Conservation (phyloP, 2,329 filamentous ascomycete genomes). For the Bertia moriformis region DNA sequence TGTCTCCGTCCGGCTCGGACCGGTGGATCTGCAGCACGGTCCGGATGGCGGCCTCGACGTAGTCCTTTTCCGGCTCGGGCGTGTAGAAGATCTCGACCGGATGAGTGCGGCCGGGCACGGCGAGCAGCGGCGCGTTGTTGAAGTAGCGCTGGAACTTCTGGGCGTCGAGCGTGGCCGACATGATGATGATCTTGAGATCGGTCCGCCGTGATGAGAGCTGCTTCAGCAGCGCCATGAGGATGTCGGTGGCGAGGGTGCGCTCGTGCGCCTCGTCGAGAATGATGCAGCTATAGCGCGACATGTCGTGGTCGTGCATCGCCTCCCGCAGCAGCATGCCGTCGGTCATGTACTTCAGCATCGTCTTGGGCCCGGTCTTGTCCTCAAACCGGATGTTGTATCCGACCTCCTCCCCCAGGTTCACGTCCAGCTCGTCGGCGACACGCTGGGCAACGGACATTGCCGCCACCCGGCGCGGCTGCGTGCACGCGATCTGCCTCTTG, state of each 20-base stretch:
- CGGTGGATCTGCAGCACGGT: constrained; percentile 96
- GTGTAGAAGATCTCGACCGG: constrained; percentile 99
- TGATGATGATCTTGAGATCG: constrained; percentile 96
- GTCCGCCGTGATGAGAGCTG: constrained; percentile 68
- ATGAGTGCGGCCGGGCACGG: constrained; percentile 86
- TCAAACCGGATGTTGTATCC: constrained; percentile 99
- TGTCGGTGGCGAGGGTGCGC: constrained; percentile 89
- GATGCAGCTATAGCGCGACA: constrained; percentile 88
- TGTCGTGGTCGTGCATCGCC: constrained; percentile 86
- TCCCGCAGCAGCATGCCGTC: constrained; percentile 96
- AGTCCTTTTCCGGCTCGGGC: constrained; percentile 86
- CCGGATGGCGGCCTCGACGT: constrained; percentile 84
- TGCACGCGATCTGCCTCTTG: constrained; percentile 88
- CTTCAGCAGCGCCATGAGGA: constrained; percentile 91
- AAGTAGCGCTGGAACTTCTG: constrained; percentile 98
- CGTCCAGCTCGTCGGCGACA: constrained; percentile 94
- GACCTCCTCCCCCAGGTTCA: constrained; percentile 80
- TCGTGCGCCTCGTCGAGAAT: constrained; percentile 98
- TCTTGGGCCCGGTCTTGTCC: constrained; percentile 77
- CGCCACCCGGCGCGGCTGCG: constrained; percentile 89
- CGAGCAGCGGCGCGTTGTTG: constrained; percentile 79
- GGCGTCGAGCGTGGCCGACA: constrained; percentile 93
- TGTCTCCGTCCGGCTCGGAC: constrained; percentile 79
- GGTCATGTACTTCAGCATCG: constrained; percentile 98
- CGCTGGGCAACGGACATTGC: constrained; percentile 98